Conservation (phyloP, 352 stramenopile species). For the Globisporangium solare region DNA sequence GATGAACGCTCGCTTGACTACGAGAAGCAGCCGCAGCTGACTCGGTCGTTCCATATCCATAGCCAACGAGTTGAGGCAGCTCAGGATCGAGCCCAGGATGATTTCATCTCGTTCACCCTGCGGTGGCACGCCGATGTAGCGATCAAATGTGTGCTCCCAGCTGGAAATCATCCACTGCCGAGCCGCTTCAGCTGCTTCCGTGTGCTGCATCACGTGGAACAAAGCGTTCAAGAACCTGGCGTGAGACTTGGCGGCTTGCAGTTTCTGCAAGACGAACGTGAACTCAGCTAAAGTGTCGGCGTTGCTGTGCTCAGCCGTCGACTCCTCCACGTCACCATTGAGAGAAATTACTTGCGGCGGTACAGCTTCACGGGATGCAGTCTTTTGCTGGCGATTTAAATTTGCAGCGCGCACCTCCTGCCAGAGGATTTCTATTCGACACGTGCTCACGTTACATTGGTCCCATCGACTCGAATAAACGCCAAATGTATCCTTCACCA, state of each 20-base stretch:
- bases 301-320: not conserved
- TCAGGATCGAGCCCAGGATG: slow-evolving; percentile 39
- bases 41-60: slow-evolving; percentile 25
- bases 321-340: not conserved
- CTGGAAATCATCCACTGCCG: slow-evolving; percentile 22
- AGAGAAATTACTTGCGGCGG: not conserved
- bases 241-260: slow-evolving; percentile 46
- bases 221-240: slow-evolving; percentile 57
- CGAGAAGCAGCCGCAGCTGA: slow-evolving; percentile 42
- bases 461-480: slow-evolving; percentile 32
- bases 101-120: slow-evolving; percentile 55
- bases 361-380: not conserved
- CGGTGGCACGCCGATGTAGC: slow-evolving; percentile 32
- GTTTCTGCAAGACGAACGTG: slow-evolving; percentile 19
- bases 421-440: slow-evolving; percentile 13
- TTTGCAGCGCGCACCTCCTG: not conserved
- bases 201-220: slow-evolving; percentile 47
- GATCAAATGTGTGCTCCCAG: slow-evolving; percentile 47
- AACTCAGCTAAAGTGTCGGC: slow-evolving; percentile 19
- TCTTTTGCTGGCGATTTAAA: not conserved
- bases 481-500: slow-evolving; percentile 27
- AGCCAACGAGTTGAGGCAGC: slow-evolving; percentile 30
- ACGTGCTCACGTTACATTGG: slow-evolving; percentile 27
- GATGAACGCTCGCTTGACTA: slow-evolving; percentile 49
- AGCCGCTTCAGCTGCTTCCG: slow-evolving; percentile 17